Conservation (phyloP, 345 rosid genomes). For the sweet orange (Citrus sinensis) region DNA sequence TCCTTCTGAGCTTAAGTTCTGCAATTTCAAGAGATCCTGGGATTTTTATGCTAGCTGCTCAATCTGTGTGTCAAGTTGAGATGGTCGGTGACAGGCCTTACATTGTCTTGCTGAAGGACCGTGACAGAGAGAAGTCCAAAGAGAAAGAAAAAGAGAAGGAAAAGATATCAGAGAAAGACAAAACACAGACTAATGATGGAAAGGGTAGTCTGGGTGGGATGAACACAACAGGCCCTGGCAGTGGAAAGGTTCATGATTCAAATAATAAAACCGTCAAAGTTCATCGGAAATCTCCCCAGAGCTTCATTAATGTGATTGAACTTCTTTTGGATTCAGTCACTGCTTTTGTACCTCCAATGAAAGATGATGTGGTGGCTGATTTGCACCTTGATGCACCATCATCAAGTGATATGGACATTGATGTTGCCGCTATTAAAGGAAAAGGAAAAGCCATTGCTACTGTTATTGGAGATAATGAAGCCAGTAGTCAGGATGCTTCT, state of each 20-base stretch:
- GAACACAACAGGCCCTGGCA: slow-evolving; percentile 37
- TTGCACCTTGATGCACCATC: slow-evolving; percentile 32
- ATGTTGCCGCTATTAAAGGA: slow-evolving; percentile 66
- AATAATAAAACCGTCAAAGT: slow-evolving; percentile 65
- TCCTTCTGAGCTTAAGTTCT: slow-evolving; percentile 60
- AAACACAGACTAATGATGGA: slow-evolving; percentile 50
- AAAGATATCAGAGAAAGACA: slow-evolving; percentile 60
- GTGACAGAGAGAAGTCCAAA: slow-evolving; percentile 75
- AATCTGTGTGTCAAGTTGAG: slow-evolving; percentile 84
- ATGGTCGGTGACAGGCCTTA: slow-evolving; percentile 96
- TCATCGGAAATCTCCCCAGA: slow-evolving; percentile 77
- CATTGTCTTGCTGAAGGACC: slow-evolving; percentile 75
- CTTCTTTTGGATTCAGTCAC: slow-evolving; percentile 72
- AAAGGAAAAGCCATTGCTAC: slow-evolving; percentile 87
- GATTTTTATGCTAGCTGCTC: slow-evolving; percentile 77
- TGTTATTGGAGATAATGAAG: slow-evolving; percentile 52
- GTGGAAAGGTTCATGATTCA: slow-evolving; percentile 43
- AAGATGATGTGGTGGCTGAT: slow-evolving; percentile 44
- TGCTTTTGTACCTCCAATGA: slow-evolving; percentile 61
- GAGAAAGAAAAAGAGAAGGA: slow-evolving; percentile 76
- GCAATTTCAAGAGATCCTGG: slow-evolving; percentile 86
- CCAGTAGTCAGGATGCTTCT: slow-evolving; percentile 55
- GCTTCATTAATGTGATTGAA: slow-evolving; percentile 78
- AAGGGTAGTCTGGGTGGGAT: slow-evolving; percentile 45
- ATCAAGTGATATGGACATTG: slow-evolving; percentile 85